Base-by-base conservation (phyloP, 768 basidiomycete species). In the Podaxis carcinomalis region DNA sequence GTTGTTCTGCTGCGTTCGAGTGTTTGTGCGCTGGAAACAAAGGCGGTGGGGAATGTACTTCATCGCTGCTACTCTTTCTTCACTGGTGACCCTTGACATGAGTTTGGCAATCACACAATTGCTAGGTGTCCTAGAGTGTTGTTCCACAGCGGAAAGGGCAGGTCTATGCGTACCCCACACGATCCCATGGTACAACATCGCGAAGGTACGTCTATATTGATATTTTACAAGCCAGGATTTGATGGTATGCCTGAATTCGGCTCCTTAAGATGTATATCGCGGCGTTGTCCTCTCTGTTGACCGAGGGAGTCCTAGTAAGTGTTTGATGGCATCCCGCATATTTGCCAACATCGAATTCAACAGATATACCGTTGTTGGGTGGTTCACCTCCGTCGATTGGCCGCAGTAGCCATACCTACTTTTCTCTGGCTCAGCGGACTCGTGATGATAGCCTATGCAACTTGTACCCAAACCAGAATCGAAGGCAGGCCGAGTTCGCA, bases 301-400 rank as follows among this genome's bases (percentile, higher is more conserved):
- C 25, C 27, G 57, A 57, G 23, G 47, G 49, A 7, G 21, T 25
- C 7, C 32, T 57, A 46, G 57, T 50, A 39, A 23, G 35, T 57
- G 10, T 21, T 21, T 49, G 13, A 25, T 25, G 25, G 21, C 21
- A 37, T 50, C 5, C 3, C 10, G 1, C 5, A 25, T 23, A 36
- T 51, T 36, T 14, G 5, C 5, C 19, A 9, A 50, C 5, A 39
- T 25, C 37, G 14, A 57, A 7, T 11, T 36, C 13, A 10, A 5
- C n/a, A 57, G 57, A 57, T 57, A 13, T 51, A 57, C 11, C 57
- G 57, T 3, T 57, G 57, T 23, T 57, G 57, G 57, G 1, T 50
- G 5, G 21, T 57, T 39, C 23, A 37, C 14, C 2, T 16, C 35
- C 32, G 32, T 11, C 35, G 36, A 16, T 37, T 36, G 36, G 14